These are phyloP conservation scores for Candida multigemmis DNA, from an alignment of 805 yeast species.

Conservation along the genomic window DNA sequence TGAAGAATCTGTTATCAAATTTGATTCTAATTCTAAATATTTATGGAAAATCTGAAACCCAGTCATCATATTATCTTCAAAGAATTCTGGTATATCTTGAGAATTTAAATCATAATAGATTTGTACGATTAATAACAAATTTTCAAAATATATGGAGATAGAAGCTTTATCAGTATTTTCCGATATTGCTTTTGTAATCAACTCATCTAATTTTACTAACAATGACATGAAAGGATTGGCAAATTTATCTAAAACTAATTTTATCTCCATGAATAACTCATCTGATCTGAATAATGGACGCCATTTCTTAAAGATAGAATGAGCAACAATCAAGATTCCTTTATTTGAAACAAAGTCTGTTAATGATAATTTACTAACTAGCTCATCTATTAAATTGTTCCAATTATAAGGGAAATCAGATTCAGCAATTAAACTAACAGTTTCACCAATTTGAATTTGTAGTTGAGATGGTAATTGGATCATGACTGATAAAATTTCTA, in stretches of 20 bases:
- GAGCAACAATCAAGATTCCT: constrained; percentile 87
- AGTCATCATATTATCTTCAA: constrained; percentile 75
- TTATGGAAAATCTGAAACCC: constrained; percentile 81
- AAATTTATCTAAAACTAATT: constrained; percentile 78
- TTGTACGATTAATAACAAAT: constrained; percentile 62
- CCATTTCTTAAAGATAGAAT: constrained; percentile 95
- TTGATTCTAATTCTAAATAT: constrained; percentile 57
- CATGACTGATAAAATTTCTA: constrained; percentile 81
- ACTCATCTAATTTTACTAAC: constrained; percentile 56
- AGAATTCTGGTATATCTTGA: constrained; percentile 96
- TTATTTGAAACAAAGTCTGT: constrained; percentile 68
- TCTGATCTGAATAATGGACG: constrained; percentile 89
- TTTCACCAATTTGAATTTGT: constrained; percentile 92
- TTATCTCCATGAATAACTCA: constrained; percentile 79
- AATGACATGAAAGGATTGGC: constrained; percentile 69
- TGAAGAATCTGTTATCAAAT: constrained; percentile 42
- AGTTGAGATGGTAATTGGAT: constrained; percentile 67
- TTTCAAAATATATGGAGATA: constrained; percentile 55
- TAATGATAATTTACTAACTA: constrained; percentile 55
- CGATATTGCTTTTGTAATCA: constrained; percentile 36
- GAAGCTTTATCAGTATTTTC: constrained; percentile 30
- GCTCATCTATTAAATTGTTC: constrained; percentile 67
- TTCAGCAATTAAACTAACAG: constrained; percentile 87
- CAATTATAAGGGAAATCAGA: constrained; percentile 91
- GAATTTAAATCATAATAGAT: constrained; percentile 91